A percentile compares a stretch with the other conserved stretches of the same genome.
These are phyloP conservation scores for Bauhinia variegata DNA, from an alignment of 306 rosid species.

Conservation along the genomic window DNA sequence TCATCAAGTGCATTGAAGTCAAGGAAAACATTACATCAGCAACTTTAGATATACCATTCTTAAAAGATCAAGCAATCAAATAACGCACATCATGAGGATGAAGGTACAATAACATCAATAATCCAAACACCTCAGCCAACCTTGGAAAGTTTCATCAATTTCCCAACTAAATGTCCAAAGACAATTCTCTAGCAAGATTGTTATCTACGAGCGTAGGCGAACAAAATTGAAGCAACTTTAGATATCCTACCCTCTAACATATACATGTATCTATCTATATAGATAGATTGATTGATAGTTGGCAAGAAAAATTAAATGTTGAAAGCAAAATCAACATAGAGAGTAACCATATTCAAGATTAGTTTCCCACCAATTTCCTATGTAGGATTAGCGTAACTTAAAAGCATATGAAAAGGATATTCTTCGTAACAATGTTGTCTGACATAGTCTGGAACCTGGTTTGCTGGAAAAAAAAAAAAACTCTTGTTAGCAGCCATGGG, in stretches of 20 bases:
- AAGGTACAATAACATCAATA: not conserved
- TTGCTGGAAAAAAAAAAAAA: slow-evolving; percentile 55
- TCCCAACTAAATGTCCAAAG: not conserved
- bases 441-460: slow-evolving; percentile 76
- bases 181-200: not conserved
- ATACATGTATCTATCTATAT: slow-evolving; percentile 1
- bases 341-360: slow-evolving; percentile 18
- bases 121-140: slow-evolving; percentile 22
- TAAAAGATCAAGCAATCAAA: slow-evolving; percentile 12
- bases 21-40: slow-evolving; percentile 53
- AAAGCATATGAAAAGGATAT: slow-evolving; percentile 55
- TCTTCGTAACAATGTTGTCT: slow-evolving; percentile 66
- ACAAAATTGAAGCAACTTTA: slow-evolving; percentile 4
- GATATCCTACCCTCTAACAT: slow-evolving; percentile 4
- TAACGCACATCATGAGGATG: not conserved
- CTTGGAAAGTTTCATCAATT: slow-evolving; percentile 3
- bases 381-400: not conserved
- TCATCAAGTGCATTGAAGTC: slow-evolving; percentile 83
- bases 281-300: not conserved
- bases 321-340: not conserved
- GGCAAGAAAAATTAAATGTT: not conserved
- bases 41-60: not conserved
- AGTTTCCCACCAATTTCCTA: slow-evolving; percentile 1
- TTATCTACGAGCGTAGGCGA: not conserved
- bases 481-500: slow-evolving; percentile 31